Evolutionary conservation across 495 filamentous ascomycete genomes (phyloP).

Genomic region (Daldinia grandis): DNA sequence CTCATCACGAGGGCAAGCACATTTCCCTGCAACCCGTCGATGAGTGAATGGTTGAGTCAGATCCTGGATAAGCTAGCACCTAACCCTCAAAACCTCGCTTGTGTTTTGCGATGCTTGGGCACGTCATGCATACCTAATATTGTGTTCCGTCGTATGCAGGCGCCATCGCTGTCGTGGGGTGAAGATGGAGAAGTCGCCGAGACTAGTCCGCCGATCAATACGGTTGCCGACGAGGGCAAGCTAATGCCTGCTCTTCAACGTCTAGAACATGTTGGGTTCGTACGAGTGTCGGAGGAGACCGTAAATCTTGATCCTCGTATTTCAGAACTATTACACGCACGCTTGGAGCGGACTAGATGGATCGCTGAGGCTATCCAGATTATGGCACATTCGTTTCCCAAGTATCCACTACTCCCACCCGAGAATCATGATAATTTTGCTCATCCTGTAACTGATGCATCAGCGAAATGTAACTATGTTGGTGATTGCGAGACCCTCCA

Average conservation of each 20-base stretch:
- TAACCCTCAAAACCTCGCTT: conserved; percentile 9
- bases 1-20: conserved; percentile 7
- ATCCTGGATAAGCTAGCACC: conserved; percentile 6
- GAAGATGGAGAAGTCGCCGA: conserved; percentile 14
- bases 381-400: conserved; percentile 20
- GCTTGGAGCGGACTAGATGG: conserved; percentile 6
- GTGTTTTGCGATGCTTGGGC: conserved; percentile 19
- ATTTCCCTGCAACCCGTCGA: conserved; percentile 22
- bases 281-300: background rate
- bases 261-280: conserved; percentile 13
- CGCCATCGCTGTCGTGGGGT: conserved; percentile 20
- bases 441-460: background rate
- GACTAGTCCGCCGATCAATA: background rate
- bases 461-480: background rate
- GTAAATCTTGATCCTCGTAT: conserved; percentile 3
- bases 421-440: background rate
- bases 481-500: background rate
- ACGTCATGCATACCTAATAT: conserved; percentile 5
- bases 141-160: conserved; percentile 13
- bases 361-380: conserved; percentile 11
- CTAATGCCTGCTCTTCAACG: background rate
- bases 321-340: background rate
- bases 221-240: background rate
- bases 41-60: conserved; percentile 11
- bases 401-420: background rate